Conservation (phyloP, 2,329 filamentous ascomycete species). For the Scedosporium boydii region DNA sequence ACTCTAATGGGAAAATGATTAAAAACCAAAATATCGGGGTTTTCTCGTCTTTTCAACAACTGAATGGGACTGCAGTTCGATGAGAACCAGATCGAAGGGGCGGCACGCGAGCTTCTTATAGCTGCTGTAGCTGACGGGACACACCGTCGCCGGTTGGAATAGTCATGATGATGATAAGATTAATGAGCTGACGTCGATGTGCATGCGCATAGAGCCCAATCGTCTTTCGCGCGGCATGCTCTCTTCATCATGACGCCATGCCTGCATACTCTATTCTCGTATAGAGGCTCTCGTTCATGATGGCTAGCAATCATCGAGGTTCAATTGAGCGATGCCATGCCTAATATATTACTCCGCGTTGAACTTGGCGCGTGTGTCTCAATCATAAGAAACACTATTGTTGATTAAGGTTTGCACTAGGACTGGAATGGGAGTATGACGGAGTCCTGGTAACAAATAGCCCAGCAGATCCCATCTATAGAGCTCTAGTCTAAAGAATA, state of each 20-base stretch:
- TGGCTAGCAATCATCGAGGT: neutral
- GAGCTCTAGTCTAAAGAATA: neutral
- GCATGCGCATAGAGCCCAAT: too few species aligned
- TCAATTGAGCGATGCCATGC: too few species aligned
- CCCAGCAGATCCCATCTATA: neutral
- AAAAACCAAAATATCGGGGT: neutral
- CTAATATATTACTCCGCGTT: neutral
- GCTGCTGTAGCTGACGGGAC: too few species aligned
- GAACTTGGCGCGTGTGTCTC: neutral
- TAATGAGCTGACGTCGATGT: too few species aligned
- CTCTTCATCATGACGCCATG: neutral
- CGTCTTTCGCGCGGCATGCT: too few species aligned
- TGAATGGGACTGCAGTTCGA: neutral
- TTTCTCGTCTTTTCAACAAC: neutral
- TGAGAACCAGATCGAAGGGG: too few species aligned
- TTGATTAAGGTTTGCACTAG: neutral
- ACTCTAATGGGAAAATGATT: neutral
- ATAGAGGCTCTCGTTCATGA: neutral
- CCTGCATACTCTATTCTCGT: neutral
- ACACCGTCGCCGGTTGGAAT: too few species aligned
- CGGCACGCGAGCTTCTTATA: too few species aligned
- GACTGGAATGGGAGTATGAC: neutral
- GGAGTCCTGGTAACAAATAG: neutral
- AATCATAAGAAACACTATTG: neutral
- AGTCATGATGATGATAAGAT: too few species aligned